Base-by-base conservation (phyloP, 108 stramenopile genomes). In the Skeletonema menzelii region DNA sequence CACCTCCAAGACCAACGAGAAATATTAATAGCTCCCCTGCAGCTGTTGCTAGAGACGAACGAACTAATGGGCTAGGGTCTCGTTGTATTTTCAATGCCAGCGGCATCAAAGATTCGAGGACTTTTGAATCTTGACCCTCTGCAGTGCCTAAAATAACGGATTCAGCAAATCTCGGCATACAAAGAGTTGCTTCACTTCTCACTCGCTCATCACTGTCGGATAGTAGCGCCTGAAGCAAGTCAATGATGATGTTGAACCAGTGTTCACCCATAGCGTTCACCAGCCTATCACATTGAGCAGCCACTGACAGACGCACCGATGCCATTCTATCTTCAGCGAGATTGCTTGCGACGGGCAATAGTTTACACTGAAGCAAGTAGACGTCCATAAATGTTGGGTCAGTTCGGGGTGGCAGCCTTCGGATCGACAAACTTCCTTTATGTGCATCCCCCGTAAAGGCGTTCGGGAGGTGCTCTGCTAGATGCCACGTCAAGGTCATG, bases 221-320 rank as follows among this genome's bases (percentile, higher is more conserved):
- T 30, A 96, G 68, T 55, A 96, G 69, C 0, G 89, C 90, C 38
- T 89, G 86, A 27, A 96, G 77, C 19, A 93, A 85, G 72, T 96
- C 95, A 73, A 93, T 91, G n/a, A 96, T 87, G 56, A 96, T 91
- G 63, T 84, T 90, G 26, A 87, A 91, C 95, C 95, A 96, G 69
- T 96, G 92, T 67, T 91, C 92, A 11, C 95, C 95, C 27, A 96
- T 65, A 14, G 95, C 92, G 61, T 85, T 82, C 49, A 89, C 90
- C 5, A 96, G 69, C 40, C 95, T 76, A 76, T 96, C 95, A 59
- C 92, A 93, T 60, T 96, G 95, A 8, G 91, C 91, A 20, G 95
- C 95, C 5, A 96, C 95, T 5, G 92, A 87, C 56, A 96, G 44
- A 38, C 95, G 77, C 27, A 96, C 95, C 27, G 88, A 85, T 5